Evolutionary conservation across 768 basidiomycete species (phyloP), one percentile per base, ranked within the genome.

Genomic region (Termitomyces sp.): DNA sequence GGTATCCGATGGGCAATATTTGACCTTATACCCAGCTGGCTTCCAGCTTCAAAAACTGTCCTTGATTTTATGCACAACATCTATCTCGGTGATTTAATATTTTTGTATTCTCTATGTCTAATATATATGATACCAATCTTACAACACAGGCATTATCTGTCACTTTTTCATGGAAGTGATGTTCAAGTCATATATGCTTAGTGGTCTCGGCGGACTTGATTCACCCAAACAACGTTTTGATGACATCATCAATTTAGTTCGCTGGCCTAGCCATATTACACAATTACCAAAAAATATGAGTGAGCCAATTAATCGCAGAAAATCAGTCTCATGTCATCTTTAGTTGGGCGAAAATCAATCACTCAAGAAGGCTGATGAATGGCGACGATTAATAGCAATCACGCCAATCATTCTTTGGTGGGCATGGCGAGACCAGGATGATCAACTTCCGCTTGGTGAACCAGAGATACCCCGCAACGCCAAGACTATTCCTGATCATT

Each of bases 201-300:
- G 61, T 23, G 23, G 67, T 10, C 41, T 43, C n/a, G 71, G 69
- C 8, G 69, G 69, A 2, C 9, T 13, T 5, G 56, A 67, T 32
- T 71, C 67, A 0, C 48, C 56, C 3, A 69, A 66, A 36, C 38
- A 60, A 56, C 50, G 49, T 0, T 70, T 73, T 44, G 67, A 73
- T 51, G 43, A 60, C 10, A 33, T 64, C 4, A 64, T 73, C 49
- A 71, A 72, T 41, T 8, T 9, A 12, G 59, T 72, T 50, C 28
- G 36, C 20, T 74, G 71, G 73, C 73, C 70, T 9, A 66, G 65
- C 35, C 68, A 70, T 51, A 68, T 74, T 33, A 69, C 66, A 6
- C 50, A 68, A 0, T 60, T 74, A 0, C 72, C 72, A 8, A 71
- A 72, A 40, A 74, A 74, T 63, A 69, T 73, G 52, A 33, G 70